These are phyloP conservation scores for Kurtzmaniella quercitrusa DNA, from an alignment of 1,139 yeast genomes.

Conservation along the genomic window DNA sequence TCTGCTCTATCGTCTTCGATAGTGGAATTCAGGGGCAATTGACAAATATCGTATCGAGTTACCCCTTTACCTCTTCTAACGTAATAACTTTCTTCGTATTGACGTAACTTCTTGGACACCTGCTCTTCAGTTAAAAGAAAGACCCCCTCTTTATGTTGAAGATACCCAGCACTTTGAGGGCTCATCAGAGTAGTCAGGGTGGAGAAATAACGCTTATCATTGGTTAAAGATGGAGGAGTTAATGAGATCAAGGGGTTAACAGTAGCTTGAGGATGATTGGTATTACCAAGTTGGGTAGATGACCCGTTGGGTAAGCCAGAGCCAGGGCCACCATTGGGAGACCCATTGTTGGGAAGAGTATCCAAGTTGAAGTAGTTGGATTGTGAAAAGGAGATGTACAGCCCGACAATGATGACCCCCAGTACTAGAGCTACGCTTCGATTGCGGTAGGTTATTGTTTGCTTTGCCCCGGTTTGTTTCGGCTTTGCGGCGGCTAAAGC, in stretches of 20 bases:
- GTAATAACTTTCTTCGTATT: constrained; percentile 71
- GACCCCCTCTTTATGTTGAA: constrained; percentile 43
- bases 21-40: constrained; percentile 87
- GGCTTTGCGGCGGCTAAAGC: constrained; percentile 9
- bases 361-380: constrained; percentile 42
- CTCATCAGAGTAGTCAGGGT: constrained; percentile 43
- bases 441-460: constrained; percentile 15
- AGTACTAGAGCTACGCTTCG: constrained; percentile 40
- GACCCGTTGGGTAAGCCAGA: background rate
- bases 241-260: background rate
- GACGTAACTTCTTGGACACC: constrained; percentile 65
- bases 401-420: constrained; percentile 44
- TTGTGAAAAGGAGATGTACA: constrained; percentile 39
- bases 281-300: background rate
- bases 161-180: constrained; percentile 36
- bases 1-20: constrained; percentile 94
- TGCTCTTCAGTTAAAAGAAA: constrained; percentile 65
- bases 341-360: constrained; percentile 29
- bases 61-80: constrained; percentile 91
- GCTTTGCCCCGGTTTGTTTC: constrained; percentile 8
- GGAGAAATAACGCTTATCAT: constrained; percentile 32
- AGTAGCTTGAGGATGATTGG: background rate
- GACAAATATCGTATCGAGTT: constrained; percentile 84
- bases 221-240: constrained; percentile 7
- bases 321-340: constrained; percentile 1